Conservation (phyloP, 441 rosid genomes). For the Macaranga tanarius region DNA sequence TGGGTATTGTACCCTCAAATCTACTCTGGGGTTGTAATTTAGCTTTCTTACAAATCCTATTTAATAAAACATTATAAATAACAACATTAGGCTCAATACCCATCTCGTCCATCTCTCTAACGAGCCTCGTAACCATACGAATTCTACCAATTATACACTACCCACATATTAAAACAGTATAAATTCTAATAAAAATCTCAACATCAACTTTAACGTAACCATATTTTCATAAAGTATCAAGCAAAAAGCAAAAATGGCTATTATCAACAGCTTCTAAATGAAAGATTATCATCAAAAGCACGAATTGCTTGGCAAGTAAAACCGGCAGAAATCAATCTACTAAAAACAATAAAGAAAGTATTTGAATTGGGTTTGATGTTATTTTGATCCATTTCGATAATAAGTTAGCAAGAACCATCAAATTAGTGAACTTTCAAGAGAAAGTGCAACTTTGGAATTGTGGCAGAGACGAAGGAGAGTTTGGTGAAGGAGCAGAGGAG, state of each 20-base stretch:
- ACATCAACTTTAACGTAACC: constrained; percentile 64
- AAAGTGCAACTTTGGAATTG: constrained; percentile 71
- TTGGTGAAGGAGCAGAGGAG: constrained; percentile 62
- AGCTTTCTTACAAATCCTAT: constrained; percentile 80
- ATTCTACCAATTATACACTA: constrained; percentile 79
- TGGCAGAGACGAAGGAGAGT: constrained; percentile 90
- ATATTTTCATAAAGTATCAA: constrained; percentile 76
- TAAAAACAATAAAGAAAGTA: constrained; percentile 63
- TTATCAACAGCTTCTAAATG: constrained; percentile 24
- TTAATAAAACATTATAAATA: constrained; percentile 65
- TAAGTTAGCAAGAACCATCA: constrained; percentile 71
- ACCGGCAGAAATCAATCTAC: constrained; percentile 70
- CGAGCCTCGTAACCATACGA: constrained; percentile 73
- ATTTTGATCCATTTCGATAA: constrained; percentile 60
- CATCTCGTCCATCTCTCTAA: constrained; percentile 60
- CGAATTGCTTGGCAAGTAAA: constrained; percentile 83
- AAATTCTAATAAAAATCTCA: constrained; percentile 58
- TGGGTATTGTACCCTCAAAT: constrained; percentile 55
- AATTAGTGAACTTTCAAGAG: constrained; percentile 71
- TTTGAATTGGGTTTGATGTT: constrained; percentile 36
- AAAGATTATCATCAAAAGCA: constrained; percentile 67
- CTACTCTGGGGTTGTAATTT: constrained; percentile 68
- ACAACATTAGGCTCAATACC: constrained; percentile 70
- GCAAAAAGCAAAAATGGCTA: constrained; percentile 47
- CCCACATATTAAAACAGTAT: constrained; percentile 67